phyloP scores from a whole-genome alignment of 78 protist species.

The Carpediemonas membranifera region DNA sequence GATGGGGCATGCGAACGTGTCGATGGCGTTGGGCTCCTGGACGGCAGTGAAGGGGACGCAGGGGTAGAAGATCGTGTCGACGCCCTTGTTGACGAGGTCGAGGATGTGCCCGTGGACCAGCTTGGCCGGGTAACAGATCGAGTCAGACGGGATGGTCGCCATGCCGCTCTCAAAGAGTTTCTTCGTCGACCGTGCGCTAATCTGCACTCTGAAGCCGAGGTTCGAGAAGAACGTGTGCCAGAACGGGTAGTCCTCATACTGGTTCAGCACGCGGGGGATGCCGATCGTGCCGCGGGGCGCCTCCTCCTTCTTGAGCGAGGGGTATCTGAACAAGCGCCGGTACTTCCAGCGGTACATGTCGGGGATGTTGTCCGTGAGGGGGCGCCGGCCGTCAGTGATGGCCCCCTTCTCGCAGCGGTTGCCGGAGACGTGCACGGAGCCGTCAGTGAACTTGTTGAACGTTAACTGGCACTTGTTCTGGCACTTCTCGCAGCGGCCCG shows the following conservation, averaged over 20 bases:
- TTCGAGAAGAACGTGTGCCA: constrained; percentile 8
- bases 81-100: background rate
- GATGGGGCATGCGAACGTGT: constrained; percentile 21
- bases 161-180: background rate
- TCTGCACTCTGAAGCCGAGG: constrained; percentile 12
- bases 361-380: constrained; percentile 6
- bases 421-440: background rate
- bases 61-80: background rate
- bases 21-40: background rate
- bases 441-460: constrained; percentile 2
- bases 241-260: constrained; percentile 28
- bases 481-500: constrained; percentile 8
- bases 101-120: constrained; percentile 9
- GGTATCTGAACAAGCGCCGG: background rate
- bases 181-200: background rate
- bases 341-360: constrained; percentile 6
- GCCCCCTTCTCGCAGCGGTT: constrained; percentile 14
- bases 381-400: background rate
- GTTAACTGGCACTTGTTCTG: constrained; percentile 21
- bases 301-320: background rate
- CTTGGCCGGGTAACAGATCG: constrained; percentile 8
- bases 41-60: constrained; percentile 5
- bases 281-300: constrained; percentile 20
- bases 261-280: constrained; percentile 15
- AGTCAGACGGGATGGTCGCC: constrained; percentile 21